Evolutionary conservation across 2,329 filamentous ascomycete species (phyloP).

Genomic region (Alternaria gansuensis): DNA sequence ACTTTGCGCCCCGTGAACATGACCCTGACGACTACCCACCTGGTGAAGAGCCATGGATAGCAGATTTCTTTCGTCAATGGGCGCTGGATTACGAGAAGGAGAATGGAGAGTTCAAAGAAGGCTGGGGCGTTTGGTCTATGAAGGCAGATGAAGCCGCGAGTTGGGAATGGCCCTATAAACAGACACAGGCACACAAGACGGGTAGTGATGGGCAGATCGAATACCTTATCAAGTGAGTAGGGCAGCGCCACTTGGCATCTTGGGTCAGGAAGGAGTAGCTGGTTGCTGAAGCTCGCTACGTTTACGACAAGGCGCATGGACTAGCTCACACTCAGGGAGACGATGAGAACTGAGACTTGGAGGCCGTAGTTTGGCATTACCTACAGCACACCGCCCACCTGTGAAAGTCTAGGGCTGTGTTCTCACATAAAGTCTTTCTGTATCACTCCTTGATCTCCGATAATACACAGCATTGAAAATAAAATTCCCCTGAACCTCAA

Average conservation of each 20-base stretch:
- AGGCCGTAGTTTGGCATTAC: background rate
- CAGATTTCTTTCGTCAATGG: conserved; percentile 27
- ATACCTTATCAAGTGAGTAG: conserved; percentile 30
- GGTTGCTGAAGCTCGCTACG: background rate
- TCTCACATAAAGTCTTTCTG: background rate
- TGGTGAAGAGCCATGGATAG: conserved; percentile 30
- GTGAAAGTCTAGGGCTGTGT: background rate
- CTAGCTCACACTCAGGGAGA: background rate
- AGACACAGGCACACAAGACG: conserved; percentile 22
- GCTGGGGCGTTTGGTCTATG: conserved; percentile 24
- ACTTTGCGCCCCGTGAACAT: background rate
- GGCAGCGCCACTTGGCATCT: conserved; percentile 20
- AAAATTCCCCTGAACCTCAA: background rate
- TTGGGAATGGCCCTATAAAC: conserved; percentile 32
- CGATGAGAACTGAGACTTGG: too few relatives aligned
- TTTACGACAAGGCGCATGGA: conserved; percentile 16
- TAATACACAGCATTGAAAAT: background rate
- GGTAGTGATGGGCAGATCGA: conserved; percentile 9
- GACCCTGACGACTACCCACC: background rate
- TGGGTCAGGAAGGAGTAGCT: conserved; percentile 22
- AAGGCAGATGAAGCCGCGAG: conserved; percentile 13
- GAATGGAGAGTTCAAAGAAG: conserved; percentile 26
- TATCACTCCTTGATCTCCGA: background rate
- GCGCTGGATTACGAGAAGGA: conserved; percentile 27
- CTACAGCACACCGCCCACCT: background rate